A percentile compares a stretch with the other conserved stretches of the same genome.
phyloP scores from a whole-genome alignment of 345 rosid genomes.

The Euphorbia lathyris region DNA sequence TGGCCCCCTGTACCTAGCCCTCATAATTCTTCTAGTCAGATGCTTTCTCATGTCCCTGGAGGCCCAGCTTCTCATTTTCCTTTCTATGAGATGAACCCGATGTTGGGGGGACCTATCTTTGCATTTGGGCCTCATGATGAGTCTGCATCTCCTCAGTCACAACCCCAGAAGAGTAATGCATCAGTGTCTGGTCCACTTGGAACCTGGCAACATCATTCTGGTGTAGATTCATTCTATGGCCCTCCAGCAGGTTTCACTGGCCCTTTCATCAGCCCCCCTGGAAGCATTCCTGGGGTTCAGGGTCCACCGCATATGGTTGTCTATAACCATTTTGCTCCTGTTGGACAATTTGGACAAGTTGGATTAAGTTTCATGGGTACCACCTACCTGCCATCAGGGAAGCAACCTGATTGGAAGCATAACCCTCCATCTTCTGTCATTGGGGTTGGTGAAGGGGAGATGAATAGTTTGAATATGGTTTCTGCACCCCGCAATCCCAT shows the following conservation, averaged over 20 bases:
- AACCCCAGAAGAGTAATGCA: slow-evolving; percentile 64
- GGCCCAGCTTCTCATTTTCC: slow-evolving; percentile 82
- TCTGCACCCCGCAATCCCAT: slow-evolving; percentile 55
- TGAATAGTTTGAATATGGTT: slow-evolving; percentile 48
- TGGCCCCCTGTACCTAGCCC: slow-evolving; percentile 84
- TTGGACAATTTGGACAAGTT: slow-evolving; percentile 92
- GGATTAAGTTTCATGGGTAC: slow-evolving; percentile 97
- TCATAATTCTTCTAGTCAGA: slow-evolving; percentile 63
- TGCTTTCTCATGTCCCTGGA: slow-evolving; percentile 82
- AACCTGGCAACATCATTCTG: slow-evolving; percentile 84
- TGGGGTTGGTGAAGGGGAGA: slow-evolving; percentile 62
- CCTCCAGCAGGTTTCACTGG: slow-evolving; percentile 84
- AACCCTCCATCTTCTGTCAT: slow-evolving; percentile 57
- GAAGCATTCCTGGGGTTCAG: slow-evolving; percentile 83
- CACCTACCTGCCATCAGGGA: slow-evolving; percentile 81
- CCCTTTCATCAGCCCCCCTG: slow-evolving; percentile 84
- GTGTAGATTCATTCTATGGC: slow-evolving; percentile 90
- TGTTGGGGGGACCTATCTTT: slow-evolving; percentile 83
- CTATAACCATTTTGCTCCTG: slow-evolving; percentile 96
- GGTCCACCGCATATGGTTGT: slow-evolving; percentile 96
- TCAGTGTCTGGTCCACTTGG: slow-evolving; percentile 62
- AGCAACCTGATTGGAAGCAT: slow-evolving; percentile 96
- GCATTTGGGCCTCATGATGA: slow-evolving; percentile 91
- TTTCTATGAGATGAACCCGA: slow-evolving; percentile 84
- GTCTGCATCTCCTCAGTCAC: slow-evolving; percentile 59